phyloP scores from a whole-genome alignment of 768 basidiomycete species.

The Tricholoma saponaceum region DNA sequence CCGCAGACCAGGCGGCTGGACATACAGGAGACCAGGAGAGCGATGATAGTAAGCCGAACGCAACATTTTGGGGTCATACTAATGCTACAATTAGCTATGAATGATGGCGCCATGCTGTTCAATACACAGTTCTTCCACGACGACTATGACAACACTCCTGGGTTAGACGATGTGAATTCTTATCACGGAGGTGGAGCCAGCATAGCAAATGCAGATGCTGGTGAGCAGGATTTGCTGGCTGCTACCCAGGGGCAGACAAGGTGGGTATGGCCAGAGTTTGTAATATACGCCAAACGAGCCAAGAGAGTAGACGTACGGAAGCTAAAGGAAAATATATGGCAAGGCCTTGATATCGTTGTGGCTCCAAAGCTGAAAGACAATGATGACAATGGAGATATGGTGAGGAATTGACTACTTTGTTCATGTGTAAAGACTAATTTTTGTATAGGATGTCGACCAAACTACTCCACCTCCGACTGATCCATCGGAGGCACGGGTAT shows the following conservation, averaged over 20 bases:
- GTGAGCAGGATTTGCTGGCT: constrained; percentile 85
- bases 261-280: constrained; percentile 79
- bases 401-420: constrained; percentile 21
- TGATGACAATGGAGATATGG: constrained; percentile 47
- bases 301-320: constrained; percentile 96
- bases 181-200: constrained; percentile 43
- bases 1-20: constrained; percentile 73
- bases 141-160: constrained; percentile 77
- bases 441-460: constrained; percentile 51
- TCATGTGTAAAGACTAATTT: background rate
- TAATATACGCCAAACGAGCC: constrained; percentile 92
- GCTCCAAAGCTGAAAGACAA: constrained; percentile 37
- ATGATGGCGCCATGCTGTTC: constrained; percentile 68
- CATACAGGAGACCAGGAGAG: constrained; percentile 43
- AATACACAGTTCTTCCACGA: constrained; percentile 98
- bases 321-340: constrained; percentile 98
- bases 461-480: constrained; percentile 46
- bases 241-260: constrained; percentile 74
- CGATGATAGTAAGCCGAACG: constrained; percentile 54
- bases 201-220: constrained; percentile 48
- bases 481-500: constrained; percentile 62
- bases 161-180: constrained; percentile 54
- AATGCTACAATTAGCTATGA: constrained; percentile 13
- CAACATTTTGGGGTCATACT: background rate
- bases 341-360: constrained; percentile 76